These are phyloP conservation scores for Gymnopilus junonius DNA, from an alignment of 768 basidiomycete genomes.

Conservation along the genomic window DNA sequence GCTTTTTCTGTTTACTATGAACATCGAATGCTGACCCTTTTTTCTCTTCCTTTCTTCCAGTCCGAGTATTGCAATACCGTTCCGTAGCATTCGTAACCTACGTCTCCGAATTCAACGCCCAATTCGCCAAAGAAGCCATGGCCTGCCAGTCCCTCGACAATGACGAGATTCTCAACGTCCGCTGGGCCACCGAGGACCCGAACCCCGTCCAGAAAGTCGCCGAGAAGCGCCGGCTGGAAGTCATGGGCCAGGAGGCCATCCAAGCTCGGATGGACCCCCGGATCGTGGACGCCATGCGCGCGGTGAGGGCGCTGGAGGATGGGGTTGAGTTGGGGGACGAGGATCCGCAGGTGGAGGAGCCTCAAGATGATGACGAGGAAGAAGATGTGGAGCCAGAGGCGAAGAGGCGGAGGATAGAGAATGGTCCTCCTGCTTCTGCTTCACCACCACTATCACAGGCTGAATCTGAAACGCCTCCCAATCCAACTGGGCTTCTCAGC, in stretches of 20 bases:
- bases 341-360: conserved; percentile 25
- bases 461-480: conserved; percentile 35
- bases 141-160: conserved; percentile 97
- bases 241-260: conserved; percentile 87
- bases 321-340: conserved; percentile 55
- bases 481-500: conserved; percentile 67
- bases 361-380: conserved; percentile 28
- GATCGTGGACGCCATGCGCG: conserved; percentile 87
- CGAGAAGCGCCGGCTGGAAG: conserved; percentile 84
- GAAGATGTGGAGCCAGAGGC: conserved; percentile 36
- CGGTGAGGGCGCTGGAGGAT: conserved; percentile 88
- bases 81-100: conserved; percentile 98
- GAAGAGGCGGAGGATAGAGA: conserved; percentile 37
- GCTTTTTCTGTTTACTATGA: background rate
- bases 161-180: conserved; percentile 96
- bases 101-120: conserved; percentile 80
- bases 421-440: conserved; percentile 18
- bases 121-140: conserved; percentile 99
- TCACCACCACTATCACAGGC: conserved; percentile 20
- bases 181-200: conserved; percentile 99
- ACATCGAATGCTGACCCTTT: background rate
- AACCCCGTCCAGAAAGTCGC: conserved; percentile 89
- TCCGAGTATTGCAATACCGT: conserved; percentile 91
- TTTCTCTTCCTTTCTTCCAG: conserved; percentile 41
- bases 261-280: conserved; percentile 82